A percentile compares a stretch with the other conserved stretches of the same genome.
phyloP scores from a whole-genome alignment of 495 filamentous ascomycete species.

The Aspergillus coremiiformis region DNA sequence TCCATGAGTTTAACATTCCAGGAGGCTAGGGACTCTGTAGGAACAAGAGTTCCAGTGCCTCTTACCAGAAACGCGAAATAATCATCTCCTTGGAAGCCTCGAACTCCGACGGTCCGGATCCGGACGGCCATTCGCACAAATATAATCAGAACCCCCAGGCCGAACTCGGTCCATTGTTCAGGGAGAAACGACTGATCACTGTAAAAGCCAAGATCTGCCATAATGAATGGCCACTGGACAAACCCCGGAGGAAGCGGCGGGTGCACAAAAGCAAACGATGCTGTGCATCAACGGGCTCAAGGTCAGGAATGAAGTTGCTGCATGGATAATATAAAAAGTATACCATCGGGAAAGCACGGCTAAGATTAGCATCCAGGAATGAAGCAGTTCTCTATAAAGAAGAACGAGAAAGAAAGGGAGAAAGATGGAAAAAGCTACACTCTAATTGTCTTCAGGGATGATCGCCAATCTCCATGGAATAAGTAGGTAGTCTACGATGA shows the following conservation, averaged over 20 bases:
- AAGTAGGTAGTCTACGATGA: background rate
- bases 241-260: background rate
- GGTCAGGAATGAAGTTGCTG: background rate
- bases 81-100: constrained; percentile 1
- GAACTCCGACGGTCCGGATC: background rate
- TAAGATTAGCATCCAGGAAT: background rate
- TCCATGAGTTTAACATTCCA: background rate
- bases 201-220: constrained; percentile 1
- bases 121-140: background rate
- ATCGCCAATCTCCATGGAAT: background rate
- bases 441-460: background rate
- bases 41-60: background rate
- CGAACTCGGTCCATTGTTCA: constrained; percentile 1
- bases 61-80: constrained; percentile 1
- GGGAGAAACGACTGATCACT: background rate
- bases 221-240: background rate
- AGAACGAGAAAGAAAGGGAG: too few relatives aligned
- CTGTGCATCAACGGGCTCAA: background rate
- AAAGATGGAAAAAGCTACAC: background rate
- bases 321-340: background rate
- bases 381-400: background rate
- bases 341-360: background rate
- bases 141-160: background rate
- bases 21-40: background rate
- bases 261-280: background rate